Evolutionary conservation across 129 eudicot species (phyloP), one percentile per base, ranked within the genome.

Genomic region (Centaurea solstitialis): DNA sequence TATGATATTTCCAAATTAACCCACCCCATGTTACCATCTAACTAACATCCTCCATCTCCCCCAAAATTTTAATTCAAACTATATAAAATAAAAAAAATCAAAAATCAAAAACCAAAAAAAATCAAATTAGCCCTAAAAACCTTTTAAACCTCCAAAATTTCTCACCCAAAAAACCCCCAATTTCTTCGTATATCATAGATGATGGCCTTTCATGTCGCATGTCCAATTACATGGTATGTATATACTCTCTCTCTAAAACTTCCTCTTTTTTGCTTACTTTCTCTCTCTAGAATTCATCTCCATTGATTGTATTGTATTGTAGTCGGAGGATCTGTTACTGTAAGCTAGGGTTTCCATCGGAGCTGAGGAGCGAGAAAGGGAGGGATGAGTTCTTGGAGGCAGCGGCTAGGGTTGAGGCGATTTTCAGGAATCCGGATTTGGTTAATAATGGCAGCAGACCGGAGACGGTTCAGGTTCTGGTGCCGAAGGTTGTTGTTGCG

Each of bases 141-240:
- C 45, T 23, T 33, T 65, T 41, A 75, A 82, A 68, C 77, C 76
- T 82, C 73, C 18, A 82, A 81, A 81, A 43, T 2, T 26, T 28
- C 37, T 15, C 35, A 61, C 37, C 70, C 11, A 67, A 79, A 71
- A 76, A 74, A 68, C 9, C 82, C 76, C 73, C 86, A 84, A 86
- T 50, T 76, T 62, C 39, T 76, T 62, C 39, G 37, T 40, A 77
- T 77, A 67, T 26, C 20, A 33, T 1, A 26, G 37, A 88, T 89
- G 37, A 88, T 89, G 98, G 98, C 98, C 80, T 93, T 93, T 90
- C 98, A 93, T 75, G 96, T 89, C 78, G 89, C 90, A 76, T 92
- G 97, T 82, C 97, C 97, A 86, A 92, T 92, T 86, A 92, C 97
- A 81, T 90, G 97, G 97, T 93, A 71, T n/a, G n/a, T n/a, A n/a